These are phyloP conservation scores for Cyathus striatus DNA, from an alignment of 768 basidiomycete species.

Conservation along the genomic window DNA sequence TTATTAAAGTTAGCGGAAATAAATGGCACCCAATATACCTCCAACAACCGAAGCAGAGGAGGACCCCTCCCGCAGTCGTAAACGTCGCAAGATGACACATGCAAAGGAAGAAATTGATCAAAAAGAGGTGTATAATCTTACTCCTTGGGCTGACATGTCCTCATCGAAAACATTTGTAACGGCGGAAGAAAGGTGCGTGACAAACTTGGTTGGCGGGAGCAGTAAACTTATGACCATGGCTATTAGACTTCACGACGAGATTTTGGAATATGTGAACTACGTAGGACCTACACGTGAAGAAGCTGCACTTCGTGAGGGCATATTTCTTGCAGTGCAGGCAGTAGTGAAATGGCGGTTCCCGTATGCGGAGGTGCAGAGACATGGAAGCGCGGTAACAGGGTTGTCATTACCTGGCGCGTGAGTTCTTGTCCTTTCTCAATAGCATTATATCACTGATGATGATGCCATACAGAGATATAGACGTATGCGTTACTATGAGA, in stretches of 20 bases:
- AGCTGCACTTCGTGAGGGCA: slow-evolving; percentile 33
- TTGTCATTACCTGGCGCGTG: slow-evolving; percentile 61
- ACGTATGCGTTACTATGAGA: too few relatives aligned
- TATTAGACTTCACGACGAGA: slow-evolving; percentile 65
- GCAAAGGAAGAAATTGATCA: too few relatives aligned
- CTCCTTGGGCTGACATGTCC: slow-evolving; percentile 1
- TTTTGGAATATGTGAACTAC: slow-evolving; percentile 50
- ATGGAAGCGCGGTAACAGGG: slow-evolving; percentile 58
- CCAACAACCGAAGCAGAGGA: too few relatives aligned
- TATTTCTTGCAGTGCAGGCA: slow-evolving; percentile 41
- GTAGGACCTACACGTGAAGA: slow-evolving; percentile 52
- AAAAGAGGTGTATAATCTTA: slow-evolving; percentile 10
- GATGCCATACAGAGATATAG: slow-evolving; percentile 46
- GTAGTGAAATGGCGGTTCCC: slow-evolving; percentile 40
- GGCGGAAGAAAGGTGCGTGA: background rate
- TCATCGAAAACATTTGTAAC: background rate
- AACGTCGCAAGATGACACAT: too few relatives aligned
- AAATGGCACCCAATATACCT: too few relatives aligned
- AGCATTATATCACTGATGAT: too few relatives aligned
- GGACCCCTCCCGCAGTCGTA: too few relatives aligned
- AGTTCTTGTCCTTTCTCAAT: slow-evolving; percentile 15
- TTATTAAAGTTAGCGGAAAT: too few relatives aligned
- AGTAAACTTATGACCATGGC: too few relatives aligned
- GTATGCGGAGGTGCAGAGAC: slow-evolving; percentile 43
- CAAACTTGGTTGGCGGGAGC: too few relatives aligned